phyloP scores from a whole-genome alignment of 1,284 basidiomycete species.

The Xerocomus nothofagi region DNA sequence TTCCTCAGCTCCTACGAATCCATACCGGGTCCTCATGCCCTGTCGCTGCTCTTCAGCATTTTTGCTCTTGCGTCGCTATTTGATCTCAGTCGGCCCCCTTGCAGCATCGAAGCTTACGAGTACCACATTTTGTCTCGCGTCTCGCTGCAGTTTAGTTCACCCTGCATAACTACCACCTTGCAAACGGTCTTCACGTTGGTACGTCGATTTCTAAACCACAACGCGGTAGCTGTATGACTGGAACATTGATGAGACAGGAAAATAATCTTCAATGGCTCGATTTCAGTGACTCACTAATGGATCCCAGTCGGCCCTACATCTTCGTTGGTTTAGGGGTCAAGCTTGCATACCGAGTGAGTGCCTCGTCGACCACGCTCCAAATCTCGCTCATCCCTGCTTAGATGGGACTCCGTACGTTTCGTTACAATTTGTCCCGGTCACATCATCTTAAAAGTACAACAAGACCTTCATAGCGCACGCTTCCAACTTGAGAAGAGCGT shows the following conservation, averaged over 20 bases:
- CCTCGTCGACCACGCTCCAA: not conserved
- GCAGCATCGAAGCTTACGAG: constrained; percentile 52
- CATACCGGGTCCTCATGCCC: constrained; percentile 41
- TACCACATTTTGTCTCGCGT: constrained; percentile 57
- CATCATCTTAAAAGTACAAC: not conserved
- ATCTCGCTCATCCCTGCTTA: constrained; percentile 30
- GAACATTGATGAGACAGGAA: constrained; percentile 38
- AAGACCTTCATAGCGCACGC: constrained; percentile 60
- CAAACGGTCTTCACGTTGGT: constrained; percentile 54
- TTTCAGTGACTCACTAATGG: constrained; percentile 50
- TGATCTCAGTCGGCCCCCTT: constrained; percentile 44
- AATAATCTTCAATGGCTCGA: constrained; percentile 62
- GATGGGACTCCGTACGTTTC: constrained; percentile 64
- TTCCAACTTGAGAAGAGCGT: constrained; percentile 54
- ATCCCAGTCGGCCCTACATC: constrained; percentile 52
- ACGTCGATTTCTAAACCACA: constrained; percentile 19
- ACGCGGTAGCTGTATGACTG: not conserved
- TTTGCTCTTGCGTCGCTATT: constrained; percentile 53
- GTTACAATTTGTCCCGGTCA: not conserved
- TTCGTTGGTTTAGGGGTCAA: constrained; percentile 58
- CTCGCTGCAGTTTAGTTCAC: constrained; percentile 47
- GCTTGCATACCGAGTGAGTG: constrained; percentile 54
- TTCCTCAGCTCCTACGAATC: constrained; percentile 36
- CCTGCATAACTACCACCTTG: constrained; percentile 49
- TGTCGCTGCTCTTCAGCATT: constrained; percentile 57